Evolutionary conservation across 1,284 basidiomycete species (phyloP), one percentile per base, ranked within the genome.

Genomic region (Ceratorhiza oryzae-sativae): DNA sequence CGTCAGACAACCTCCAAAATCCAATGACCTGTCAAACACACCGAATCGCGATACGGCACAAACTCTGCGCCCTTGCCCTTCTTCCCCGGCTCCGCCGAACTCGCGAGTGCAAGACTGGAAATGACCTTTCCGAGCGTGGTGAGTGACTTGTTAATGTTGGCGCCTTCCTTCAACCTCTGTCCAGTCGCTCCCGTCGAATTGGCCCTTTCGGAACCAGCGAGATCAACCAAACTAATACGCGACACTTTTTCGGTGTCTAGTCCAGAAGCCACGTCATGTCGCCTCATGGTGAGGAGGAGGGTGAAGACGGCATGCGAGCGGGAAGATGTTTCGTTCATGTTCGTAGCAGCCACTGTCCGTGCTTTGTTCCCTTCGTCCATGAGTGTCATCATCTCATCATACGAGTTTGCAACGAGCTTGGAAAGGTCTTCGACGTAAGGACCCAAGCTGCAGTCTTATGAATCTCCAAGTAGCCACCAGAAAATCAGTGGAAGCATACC

Each of bases 301-400:
- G 96, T 98, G 80, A 99, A 99, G 41, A 99, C 95, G 2, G 95
- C 94, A 83, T 99, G 97, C 12, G 95, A 98, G 78, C 97, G 92
- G 9, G 95, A 98, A 4, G 95, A 98, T 27, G 97, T 98, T 83
- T 99, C 97, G 82, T 99, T 99, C 97, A 99, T 99, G 81, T 97
- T 94, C 25, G 97, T 99, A 23, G 97, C 97, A 10, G 97, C 97
- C 10, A 99, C 96, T 27, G 97, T 98, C 56, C 97, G 86, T 53
- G 94, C 94, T 84, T 99, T 98, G 82, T 98, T 99, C 51, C 97
- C 97, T 80, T 99, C 97, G 82, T 99, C 97, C 96, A 98, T 98
- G 78, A 99, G 88, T 8, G 90, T 94, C 90, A 98, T 97, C 89
- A 99, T 97, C 80, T 97, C 96, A 27, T 91, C 86, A 80, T 96